Evolutionary conservation across 768 basidiomycete species (phyloP), one percentile per base, ranked within the genome.

Genomic region (Collybia mongolica): DNA sequence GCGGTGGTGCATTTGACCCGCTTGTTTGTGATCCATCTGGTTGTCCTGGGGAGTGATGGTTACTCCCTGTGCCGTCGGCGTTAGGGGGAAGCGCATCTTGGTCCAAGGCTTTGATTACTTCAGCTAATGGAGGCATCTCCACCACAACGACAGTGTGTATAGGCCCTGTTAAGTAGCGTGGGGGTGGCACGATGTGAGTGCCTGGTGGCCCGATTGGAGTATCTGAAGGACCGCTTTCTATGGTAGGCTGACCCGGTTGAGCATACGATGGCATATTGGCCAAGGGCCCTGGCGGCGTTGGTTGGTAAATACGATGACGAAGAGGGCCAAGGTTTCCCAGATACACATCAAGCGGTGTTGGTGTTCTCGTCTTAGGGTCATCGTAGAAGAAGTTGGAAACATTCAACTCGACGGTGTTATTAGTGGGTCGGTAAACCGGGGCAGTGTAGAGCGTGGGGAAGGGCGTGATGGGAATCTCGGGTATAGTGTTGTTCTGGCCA

Each of bases 301-400:
- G 81, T 55, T 88, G 87, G 67, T 87, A 94, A 40, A 86, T 80
- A 17, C 88, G 84, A 46, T 84, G 74, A n/a, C 74, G 77, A 38
- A 97, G 78, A 12, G 94, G 94, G 6, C 94, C 94, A 17, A 96
- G 75, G 55, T 88, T 90, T 23, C 94, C 93, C 6, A 97, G 80
- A 70, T 93, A 96, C 17, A 96, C 84, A 57, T 93, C 87, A 38
- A 96, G 76, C 1, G 93, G 83, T n/a, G 77, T 78, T 48, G 84
- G 84, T 24, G 72, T 67, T 44, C 74, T 72, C 7, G 82, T 81
- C 60, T 81, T 81, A 20, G 83, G 83, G 57, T 93, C 80, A 46
- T 86, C 79, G 59, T 88, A 91, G 65, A 90, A 93, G 71, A 93
- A 94, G 65, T 93, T 89, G 46, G 91, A 89, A 11, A 94, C 86